These are phyloP conservation scores for Chamaecyparis obtusa DNA, from an alignment of 75 land plant genomes.

Conservation along the genomic window DNA sequence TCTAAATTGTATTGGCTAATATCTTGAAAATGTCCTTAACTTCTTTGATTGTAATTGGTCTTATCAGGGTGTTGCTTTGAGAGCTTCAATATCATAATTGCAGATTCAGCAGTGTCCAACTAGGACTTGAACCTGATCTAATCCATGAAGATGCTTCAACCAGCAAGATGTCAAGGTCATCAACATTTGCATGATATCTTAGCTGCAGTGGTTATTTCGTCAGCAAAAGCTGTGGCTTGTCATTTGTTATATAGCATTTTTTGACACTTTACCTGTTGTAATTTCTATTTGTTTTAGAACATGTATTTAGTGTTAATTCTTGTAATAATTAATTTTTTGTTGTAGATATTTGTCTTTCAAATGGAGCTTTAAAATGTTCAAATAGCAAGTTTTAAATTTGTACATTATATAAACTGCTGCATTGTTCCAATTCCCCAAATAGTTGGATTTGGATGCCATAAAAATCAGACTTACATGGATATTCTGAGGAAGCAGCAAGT, in stretches of 20 bases:
- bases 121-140: not conserved
- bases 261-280: not conserved
- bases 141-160: not conserved
- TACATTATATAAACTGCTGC: too few relatives aligned
- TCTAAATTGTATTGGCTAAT: not conserved
- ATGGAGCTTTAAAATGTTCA: not conserved
- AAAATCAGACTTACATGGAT: not conserved
- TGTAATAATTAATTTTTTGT: not conserved
- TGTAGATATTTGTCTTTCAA: not conserved
- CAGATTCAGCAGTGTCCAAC: not conserved
- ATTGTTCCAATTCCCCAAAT: not conserved
- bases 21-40: not conserved
- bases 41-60: not conserved
- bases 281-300: not conserved
- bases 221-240: not conserved
- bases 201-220: not conserved
- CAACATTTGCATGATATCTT: not conserved
- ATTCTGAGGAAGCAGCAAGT: not conserved
- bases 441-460: not conserved
- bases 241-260: not conserved
- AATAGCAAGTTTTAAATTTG: not conserved
- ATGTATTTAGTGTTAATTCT: not conserved
- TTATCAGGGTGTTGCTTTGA: not conserved
- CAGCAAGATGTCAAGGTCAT: not conserved
- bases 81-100: not conserved